Conservation (phyloP, 257 asterid species). For the Ajuga chamaepitys region DNA sequence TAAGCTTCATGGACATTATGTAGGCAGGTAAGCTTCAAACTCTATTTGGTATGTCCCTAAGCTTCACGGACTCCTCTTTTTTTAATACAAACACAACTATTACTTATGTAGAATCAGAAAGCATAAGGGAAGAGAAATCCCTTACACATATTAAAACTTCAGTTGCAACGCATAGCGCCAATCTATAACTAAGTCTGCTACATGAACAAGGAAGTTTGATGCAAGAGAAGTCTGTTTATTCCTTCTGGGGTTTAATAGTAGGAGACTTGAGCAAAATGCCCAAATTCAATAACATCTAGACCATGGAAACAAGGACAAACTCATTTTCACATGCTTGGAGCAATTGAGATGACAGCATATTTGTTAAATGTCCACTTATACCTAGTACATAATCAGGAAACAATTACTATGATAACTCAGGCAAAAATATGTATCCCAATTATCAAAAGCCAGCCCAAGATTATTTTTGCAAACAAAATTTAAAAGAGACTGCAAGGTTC, state of each 20-base stretch:
- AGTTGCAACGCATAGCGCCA: too few species aligned
- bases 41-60: background rate
- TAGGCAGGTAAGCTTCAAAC: background rate
- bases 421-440: background rate
- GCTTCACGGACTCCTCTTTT: too few species aligned
- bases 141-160: too few species aligned
- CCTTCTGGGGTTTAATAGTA: background rate
- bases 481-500: background rate
- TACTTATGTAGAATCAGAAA: too few species aligned
- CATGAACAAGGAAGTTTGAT: background rate
- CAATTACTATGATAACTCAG: background rate
- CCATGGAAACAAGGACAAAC: background rate
- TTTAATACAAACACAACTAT: too few species aligned
- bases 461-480: background rate
- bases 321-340: background rate
- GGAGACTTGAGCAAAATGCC: background rate
- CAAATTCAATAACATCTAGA: background rate
- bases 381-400: background rate
- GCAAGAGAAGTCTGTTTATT: background rate
- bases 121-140: too few species aligned
- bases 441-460: background rate
- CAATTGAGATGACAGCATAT: background rate
- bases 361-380: background rate
- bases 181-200: too few species aligned
- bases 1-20: background rate